Evolutionary conservation across 1,139 yeast species (phyloP).

Genomic region (Williopsis jadinii): DNA sequence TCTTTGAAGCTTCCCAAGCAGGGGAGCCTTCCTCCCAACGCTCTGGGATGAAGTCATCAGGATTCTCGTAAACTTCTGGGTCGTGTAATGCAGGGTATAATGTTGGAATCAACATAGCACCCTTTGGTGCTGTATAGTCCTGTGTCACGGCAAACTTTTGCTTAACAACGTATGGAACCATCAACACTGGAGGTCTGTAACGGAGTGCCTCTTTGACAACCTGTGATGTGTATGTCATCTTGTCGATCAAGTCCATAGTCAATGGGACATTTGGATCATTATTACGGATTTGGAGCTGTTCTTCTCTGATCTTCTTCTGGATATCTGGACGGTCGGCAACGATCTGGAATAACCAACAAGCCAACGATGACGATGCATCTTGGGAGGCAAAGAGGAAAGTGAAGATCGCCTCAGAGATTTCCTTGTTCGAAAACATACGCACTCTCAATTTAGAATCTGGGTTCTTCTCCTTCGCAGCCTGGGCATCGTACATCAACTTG

Average conservation of each 20-base stretch:
- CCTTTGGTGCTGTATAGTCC: constrained; percentile 88
- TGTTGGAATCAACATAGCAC: constrained; percentile 94
- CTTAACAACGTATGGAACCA: constrained; percentile 96
- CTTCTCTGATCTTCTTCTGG: constrained; percentile 76
- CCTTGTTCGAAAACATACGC: constrained; percentile 83
- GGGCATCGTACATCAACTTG: constrained; percentile 71
- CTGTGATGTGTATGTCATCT: constrained; percentile 82
- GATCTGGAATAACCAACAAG: constrained; percentile 96
- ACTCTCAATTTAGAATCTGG: constrained; percentile 46
- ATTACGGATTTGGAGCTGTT: constrained; percentile 76
- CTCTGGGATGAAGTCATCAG: constrained; percentile 91
- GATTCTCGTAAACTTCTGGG: constrained; percentile 91
- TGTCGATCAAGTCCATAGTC: constrained; percentile 64
- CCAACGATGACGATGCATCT: constrained; percentile 96
- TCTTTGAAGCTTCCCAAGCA: constrained; percentile 62
- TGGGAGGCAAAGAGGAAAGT: constrained; percentile 96
- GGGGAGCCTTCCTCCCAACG: constrained; percentile 76
- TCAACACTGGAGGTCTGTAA: constrained; percentile 93
- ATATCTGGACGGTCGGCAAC: constrained; percentile 95
- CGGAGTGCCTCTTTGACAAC: constrained; percentile 90
- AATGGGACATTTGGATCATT: constrained; percentile 62
- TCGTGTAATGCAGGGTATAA: constrained; percentile 94
- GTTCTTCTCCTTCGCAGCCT: constrained; percentile 36
- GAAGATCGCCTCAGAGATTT: constrained; percentile 92
- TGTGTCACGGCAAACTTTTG: constrained; percentile 76